phyloP scores from a whole-genome alignment of 768 basidiomycete genomes.

The Arthromyces matolae region DNA sequence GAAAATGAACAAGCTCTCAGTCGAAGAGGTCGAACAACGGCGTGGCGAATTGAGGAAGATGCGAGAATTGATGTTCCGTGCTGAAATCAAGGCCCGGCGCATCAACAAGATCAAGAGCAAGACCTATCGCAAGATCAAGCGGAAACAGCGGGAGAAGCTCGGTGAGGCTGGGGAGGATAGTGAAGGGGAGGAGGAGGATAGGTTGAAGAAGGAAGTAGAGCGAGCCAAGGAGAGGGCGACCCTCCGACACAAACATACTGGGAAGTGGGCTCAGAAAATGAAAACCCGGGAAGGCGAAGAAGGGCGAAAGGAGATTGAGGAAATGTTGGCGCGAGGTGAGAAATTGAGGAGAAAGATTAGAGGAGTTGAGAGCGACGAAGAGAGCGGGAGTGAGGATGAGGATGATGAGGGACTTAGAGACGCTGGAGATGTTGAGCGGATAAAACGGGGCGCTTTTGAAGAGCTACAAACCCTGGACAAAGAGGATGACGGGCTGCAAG shows the following conservation, averaged over 20 bases:
- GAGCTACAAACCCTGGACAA: constrained; percentile 58
- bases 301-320: constrained; percentile 61
- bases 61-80: constrained; percentile 92
- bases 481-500: constrained; percentile 27
- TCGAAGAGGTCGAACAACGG: constrained; percentile 83
- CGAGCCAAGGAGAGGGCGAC: constrained; percentile 89
- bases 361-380: constrained; percentile 57
- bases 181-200: constrained; percentile 47
- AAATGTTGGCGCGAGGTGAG: constrained; percentile 85
- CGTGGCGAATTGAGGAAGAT: constrained; percentile 80
- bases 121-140: constrained; percentile 79
- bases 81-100: constrained; percentile 85
- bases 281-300: constrained; percentile 55
- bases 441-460: constrained; percentile 71
- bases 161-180: constrained; percentile 44
- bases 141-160: constrained; percentile 70
- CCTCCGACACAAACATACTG: constrained; percentile 80
- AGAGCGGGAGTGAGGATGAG: constrained; percentile 38
- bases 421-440: constrained; percentile 37
- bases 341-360: constrained; percentile 72
- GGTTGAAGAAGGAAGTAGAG: constrained; percentile 69
- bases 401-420: constrained; percentile 43
- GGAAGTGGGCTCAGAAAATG: constrained; percentile 84
- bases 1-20: constrained; percentile 72
- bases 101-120: constrained; percentile 96